Conservation (phyloP, 1,284 basidiomycete genomes). For the Ceratobasidium sp. region DNA sequence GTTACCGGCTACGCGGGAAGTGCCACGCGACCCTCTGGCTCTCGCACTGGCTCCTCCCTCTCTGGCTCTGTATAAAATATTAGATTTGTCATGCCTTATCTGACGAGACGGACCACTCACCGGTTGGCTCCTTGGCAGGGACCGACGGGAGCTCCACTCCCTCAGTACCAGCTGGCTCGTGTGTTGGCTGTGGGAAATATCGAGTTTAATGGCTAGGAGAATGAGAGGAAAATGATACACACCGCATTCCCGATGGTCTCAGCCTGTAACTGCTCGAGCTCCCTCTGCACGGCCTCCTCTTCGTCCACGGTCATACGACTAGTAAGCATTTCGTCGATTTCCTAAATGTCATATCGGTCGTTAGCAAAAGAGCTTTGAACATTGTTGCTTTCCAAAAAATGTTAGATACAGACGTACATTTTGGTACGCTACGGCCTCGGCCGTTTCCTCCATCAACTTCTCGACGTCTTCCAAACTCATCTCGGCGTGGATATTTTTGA, state of each 20-base stretch:
- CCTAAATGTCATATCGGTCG: slow-evolving; percentile 60
- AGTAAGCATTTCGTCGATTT: slow-evolving; percentile 89
- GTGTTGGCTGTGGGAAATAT: slow-evolving; percentile 43
- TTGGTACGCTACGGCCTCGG: slow-evolving; percentile 93
- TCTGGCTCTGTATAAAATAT: slow-evolving; percentile 14
- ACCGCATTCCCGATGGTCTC: slow-evolving; percentile 60
- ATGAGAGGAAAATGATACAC: neutral
- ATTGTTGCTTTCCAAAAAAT: neutral
- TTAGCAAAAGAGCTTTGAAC: neutral
- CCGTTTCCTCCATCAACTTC: slow-evolving; percentile 89
- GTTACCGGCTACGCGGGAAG: slow-evolving; percentile 57
- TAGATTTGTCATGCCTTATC: neutral
- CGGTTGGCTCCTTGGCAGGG: slow-evolving; percentile 56
- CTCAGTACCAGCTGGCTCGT: slow-evolving; percentile 47
- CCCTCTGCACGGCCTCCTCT: slow-evolving; percentile 90
- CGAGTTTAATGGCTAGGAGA: no score
- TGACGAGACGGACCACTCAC: slow-evolving; percentile 47
- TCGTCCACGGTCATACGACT: slow-evolving; percentile 87
- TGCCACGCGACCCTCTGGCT: slow-evolving; percentile 54
- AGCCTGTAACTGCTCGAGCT: slow-evolving; percentile 74
- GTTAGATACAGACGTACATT: slow-evolving; percentile 66
- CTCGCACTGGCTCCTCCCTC: slow-evolving; percentile 42
- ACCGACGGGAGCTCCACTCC: slow-evolving; percentile 58
- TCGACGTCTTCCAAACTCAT: slow-evolving; percentile 95
- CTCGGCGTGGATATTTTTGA: slow-evolving; percentile 94